Conservation (phyloP, 2,329 filamentous ascomycete genomes). For the Zasmidium cellare region DNA sequence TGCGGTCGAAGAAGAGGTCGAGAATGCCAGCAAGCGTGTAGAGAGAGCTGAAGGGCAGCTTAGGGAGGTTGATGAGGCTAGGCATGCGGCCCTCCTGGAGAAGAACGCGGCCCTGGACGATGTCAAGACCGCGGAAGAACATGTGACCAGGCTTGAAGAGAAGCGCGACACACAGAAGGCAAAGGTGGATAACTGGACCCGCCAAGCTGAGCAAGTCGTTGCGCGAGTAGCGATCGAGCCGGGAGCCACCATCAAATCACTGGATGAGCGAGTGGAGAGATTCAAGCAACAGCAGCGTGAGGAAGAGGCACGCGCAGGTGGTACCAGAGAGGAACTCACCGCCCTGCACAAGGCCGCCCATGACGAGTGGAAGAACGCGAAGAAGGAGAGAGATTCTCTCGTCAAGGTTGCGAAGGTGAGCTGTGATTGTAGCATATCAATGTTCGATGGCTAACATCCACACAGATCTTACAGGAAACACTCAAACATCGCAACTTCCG, state of each 20-base stretch:
- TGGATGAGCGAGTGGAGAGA: constrained; percentile 31
- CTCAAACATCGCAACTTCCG: constrained; percentile 69
- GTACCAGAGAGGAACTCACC: constrained; percentile 32
- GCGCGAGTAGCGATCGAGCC: constrained; percentile 28
- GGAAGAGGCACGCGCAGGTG: constrained; percentile 32
- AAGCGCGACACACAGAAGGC: constrained; percentile 31
- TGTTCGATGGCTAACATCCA: constrained; percentile 12
- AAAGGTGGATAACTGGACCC: constrained; percentile 27
- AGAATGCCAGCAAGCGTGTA: constrained; percentile 23
- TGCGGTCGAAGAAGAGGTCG: constrained; percentile 28
- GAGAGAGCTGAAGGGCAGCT: constrained; percentile 35
- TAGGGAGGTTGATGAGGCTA: constrained; percentile 32
- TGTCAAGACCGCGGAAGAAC: constrained; percentile 36
- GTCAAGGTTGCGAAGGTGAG: constrained; percentile 41
- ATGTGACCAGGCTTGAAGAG: constrained; percentile 30
- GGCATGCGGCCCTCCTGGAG: constrained; percentile 37
- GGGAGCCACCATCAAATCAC: constrained; percentile 33
- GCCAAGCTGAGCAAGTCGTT: constrained; percentile 24
- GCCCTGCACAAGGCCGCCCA: constrained; percentile 32
- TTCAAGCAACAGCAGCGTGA: neutral
- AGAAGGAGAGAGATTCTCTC: constrained; percentile 23
- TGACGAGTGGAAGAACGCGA: constrained; percentile 23
- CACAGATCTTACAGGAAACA: constrained; percentile 56
- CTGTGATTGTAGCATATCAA: constrained; percentile 5
- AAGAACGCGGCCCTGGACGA: constrained; percentile 44